Percentiles rank a stretch among this genome's conserved stretches.
phyloP scores from a whole-genome alignment of 768 basidiomycete genomes.

The Zangia roseola region DNA sequence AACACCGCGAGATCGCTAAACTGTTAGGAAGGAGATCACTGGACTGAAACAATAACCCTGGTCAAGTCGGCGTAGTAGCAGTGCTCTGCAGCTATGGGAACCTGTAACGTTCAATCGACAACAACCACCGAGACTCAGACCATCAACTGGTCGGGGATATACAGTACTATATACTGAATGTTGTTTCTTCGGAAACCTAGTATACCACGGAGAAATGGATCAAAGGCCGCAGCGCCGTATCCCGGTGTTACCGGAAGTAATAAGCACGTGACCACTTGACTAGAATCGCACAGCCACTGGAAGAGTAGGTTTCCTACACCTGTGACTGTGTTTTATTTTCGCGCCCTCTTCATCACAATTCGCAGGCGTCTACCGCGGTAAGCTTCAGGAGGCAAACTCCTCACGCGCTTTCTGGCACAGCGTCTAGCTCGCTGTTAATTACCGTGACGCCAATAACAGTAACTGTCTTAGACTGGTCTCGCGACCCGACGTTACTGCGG shows the following conservation, averaged over 20 bases:
- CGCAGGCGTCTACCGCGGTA: neutral
- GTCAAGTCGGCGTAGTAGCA: neutral
- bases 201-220: too few relatives aligned
- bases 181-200: too few relatives aligned
- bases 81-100: conserved; percentile 3
- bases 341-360: conserved; percentile 2
- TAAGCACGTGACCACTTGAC: conserved; percentile 18
- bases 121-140: too few relatives aligned
- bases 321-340: conserved; percentile 5
- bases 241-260: too few relatives aligned
- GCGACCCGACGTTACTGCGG: conserved; percentile 19
- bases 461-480: conserved; percentile 8
- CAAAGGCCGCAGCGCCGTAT: too few relatives aligned
- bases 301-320: conserved; percentile 19
- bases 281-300: conserved; percentile 20
- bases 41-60: conserved; percentile 41
- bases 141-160: too few relatives aligned
- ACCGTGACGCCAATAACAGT: conserved; percentile 8
- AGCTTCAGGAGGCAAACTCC: neutral
- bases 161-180: too few relatives aligned
- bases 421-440: conserved; percentile 1
- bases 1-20: conserved; percentile 83
- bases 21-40: conserved; percentile 66
- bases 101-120: too few relatives aligned
- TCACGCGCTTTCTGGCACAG: neutral